A percentile compares a stretch with the other conserved stretches of the same genome.
These are phyloP conservation scores for Marchantia polymorpha DNA, from an alignment of 225 moss, liverwort and hornwort species.

Conservation along the genomic window DNA sequence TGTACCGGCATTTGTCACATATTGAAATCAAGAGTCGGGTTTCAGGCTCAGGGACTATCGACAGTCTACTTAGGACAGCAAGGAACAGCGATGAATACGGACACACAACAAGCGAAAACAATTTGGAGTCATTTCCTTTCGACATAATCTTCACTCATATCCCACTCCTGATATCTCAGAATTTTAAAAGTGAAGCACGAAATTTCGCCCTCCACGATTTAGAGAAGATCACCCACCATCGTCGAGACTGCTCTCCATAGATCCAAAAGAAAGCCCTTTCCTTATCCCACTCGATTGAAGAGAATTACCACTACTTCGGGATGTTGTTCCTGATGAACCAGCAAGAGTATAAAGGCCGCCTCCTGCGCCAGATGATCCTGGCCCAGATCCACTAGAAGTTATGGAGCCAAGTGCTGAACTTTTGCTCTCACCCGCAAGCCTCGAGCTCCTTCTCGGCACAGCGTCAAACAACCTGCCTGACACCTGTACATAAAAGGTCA, in stretches of 20 bases:
- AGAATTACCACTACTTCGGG: conserved; percentile 50
- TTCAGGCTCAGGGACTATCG: too few species aligned
- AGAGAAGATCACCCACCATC: conserved; percentile 48
- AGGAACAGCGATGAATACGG: too few species aligned
- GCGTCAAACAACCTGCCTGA: conserved; percentile 94
- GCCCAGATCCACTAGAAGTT: conserved; percentile 28
- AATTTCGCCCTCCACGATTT: not conserved
- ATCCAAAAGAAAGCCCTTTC: conserved; percentile 65
- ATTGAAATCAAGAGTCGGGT: too few species aligned
- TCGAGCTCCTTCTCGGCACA: conserved; percentile 81
- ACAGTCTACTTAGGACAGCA: too few species aligned
- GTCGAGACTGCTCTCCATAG: conserved; percentile 56
- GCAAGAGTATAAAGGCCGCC: conserved; percentile 40
- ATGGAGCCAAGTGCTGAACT: conserved; percentile 41
- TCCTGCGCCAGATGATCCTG: conserved; percentile 43
- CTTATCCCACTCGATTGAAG: conserved; percentile 54
- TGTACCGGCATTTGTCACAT: too few species aligned
- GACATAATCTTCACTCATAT: too few species aligned
- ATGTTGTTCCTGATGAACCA: conserved; percentile 39
- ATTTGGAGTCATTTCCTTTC: too few species aligned
- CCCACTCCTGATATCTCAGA: not conserved
- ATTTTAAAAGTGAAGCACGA: not conserved
- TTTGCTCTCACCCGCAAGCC: conserved; percentile 61
- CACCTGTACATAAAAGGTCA: conserved; percentile 46
- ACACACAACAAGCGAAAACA: too few species aligned